Base-by-base conservation (phyloP, 2,329 filamentous ascomycete species). In the Fusarium drepaniforme region DNA sequence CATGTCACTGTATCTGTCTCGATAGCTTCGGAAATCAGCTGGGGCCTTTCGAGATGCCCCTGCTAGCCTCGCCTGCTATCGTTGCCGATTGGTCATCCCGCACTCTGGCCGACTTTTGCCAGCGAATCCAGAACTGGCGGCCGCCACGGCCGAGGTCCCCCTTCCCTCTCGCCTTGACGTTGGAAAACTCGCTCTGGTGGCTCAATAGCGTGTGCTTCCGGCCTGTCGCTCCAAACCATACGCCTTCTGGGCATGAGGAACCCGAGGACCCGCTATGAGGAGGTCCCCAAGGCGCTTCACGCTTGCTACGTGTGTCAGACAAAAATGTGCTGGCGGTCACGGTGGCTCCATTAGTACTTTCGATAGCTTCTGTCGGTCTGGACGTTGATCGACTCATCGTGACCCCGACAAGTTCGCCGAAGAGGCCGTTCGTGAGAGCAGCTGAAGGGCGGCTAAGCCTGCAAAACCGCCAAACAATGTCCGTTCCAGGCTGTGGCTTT, bases 141-240 rank as follows among this genome's bases (percentile, higher is more conserved):
- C 28, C 53, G 53, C 53, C 53, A 57, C 53, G 30, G 23, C 53
- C 53, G 30, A 35, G 28, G n/a, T 23, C 53, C 51, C 28, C 13
- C 33, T 35, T 35, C 33, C 13, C 33, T 35, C 33, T 33, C 33
- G 53, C 28, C 33, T 59, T 37, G 30, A 40, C 56, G 56, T 60
- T 30, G 30, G 9, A 25, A 44, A 30, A 23, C 37, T 59, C 30
- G 16, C 38, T 38, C 21, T 42, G 23, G 57, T 59, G 9, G 35
- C 57, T 59, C 57, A 30, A 60, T 60, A 60, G 57, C 16, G 57
- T 30, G 37, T 38, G 30, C 30, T 30, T 60, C 25, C 35, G 57
- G 57, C 16, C 57, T 60, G 57, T 60, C 57, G 57, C 57, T 59
- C 37, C 23, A 59, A 59, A 42, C 57, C 57, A 28, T 37, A 44